phyloP scores from a whole-genome alignment of 768 basidiomycete genomes.

The Hirschioporus abietinus region DNA sequence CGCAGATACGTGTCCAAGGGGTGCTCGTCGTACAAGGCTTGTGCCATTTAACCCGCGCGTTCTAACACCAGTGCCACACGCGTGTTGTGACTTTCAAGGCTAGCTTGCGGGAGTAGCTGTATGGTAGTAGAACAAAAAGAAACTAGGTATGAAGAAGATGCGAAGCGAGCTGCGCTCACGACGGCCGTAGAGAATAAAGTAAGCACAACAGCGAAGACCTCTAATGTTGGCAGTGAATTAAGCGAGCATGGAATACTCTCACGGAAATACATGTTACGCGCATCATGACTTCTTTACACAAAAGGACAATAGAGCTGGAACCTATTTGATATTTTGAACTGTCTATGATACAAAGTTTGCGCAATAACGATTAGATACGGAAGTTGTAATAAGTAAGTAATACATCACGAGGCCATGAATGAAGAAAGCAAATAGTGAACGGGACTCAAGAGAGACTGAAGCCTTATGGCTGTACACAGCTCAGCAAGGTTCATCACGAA shows the following conservation, averaged over 20 bases:
- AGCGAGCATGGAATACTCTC: not conserved
- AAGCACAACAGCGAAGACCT: not conserved
- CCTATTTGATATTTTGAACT: not conserved
- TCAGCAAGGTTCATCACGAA: no score
- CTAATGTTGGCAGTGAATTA: not conserved
- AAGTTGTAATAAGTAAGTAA: not conserved
- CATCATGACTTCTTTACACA: not conserved
- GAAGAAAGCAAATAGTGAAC: not conserved
- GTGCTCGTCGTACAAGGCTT: conserved; percentile 72
- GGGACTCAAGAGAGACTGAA: not conserved
- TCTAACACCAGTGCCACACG: not conserved
- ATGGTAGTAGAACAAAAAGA: not conserved
- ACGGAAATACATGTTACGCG: not conserved
- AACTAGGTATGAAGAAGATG: not conserved
- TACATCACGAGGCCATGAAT: not conserved
- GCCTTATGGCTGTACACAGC: no score
- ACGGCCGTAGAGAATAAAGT: not conserved
- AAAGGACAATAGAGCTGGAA: not conserved
- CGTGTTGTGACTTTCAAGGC: not conserved
- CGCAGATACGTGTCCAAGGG: conserved; percentile 69
- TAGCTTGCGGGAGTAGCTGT: not conserved
- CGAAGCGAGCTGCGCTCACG: not conserved
- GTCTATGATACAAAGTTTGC: not conserved
- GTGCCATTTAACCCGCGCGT: conserved; percentile 47
- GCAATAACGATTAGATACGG: not conserved